These are phyloP conservation scores for Globisporangium spinosum DNA, from an alignment of 352 stramenopile species.

Conservation along the genomic window DNA sequence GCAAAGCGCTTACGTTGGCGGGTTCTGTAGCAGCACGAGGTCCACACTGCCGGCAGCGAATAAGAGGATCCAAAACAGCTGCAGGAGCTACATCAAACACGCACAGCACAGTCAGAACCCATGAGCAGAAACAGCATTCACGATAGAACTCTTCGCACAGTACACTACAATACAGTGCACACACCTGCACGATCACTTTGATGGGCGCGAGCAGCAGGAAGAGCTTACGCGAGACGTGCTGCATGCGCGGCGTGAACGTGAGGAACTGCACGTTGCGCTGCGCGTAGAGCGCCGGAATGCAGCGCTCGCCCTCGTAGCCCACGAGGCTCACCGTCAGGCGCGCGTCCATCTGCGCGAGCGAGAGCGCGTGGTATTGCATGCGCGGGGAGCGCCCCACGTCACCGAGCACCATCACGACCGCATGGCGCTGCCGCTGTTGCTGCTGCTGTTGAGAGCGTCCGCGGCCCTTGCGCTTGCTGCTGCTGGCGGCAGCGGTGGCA, in stretches of 20 bases:
- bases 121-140: neutral
- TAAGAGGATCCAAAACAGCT: conserved; percentile 81
- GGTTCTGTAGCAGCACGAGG: conserved; percentile 98
- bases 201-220: conserved; percentile 78
- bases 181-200: conserved; percentile 81
- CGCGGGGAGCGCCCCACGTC: conserved; percentile 96
- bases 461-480: conserved; percentile 1
- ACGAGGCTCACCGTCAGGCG: conserved; percentile 85
- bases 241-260: conserved; percentile 65
- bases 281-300: conserved; percentile 63
- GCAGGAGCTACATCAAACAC: conserved; percentile 42
- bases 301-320: conserved; percentile 91
- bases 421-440: conserved; percentile 36
- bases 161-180: neutral
- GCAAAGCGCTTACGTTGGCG: conserved; percentile 72
- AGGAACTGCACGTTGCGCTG: conserved; percentile 72
- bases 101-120: conserved; percentile 5
- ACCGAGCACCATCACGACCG: conserved; percentile 92
- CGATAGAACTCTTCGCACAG: neutral
- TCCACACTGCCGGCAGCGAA: conserved; percentile 73
- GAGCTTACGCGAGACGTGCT: conserved; percentile 51
- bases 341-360: conserved; percentile 80
- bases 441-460: neutral
- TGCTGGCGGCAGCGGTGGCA: neutral
- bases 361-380: conserved; percentile 99